Conservation (phyloP, 2,329 filamentous ascomycete species). For the Aspergillus ochraceoroseus region DNA sequence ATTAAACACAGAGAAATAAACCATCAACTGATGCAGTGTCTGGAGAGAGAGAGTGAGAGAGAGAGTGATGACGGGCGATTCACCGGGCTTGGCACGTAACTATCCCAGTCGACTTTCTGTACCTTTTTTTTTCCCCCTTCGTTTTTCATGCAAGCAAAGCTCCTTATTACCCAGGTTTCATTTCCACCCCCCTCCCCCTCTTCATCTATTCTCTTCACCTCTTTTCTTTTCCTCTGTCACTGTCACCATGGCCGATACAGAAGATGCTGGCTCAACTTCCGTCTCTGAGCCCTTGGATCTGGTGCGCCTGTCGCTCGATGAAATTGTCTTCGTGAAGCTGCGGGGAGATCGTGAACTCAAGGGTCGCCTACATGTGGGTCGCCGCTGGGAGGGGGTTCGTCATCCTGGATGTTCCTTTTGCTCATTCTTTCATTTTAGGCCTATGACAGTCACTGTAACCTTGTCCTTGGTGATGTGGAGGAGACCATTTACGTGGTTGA, state of each 20-base stretch:
- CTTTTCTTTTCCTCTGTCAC: not conserved
- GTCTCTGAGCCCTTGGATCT: slow-evolving; percentile 92
- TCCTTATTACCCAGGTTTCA: too few species aligned
- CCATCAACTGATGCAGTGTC: too few species aligned
- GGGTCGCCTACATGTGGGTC: slow-evolving; percentile 81
- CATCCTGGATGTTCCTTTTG: not conserved
- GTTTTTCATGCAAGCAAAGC: too few species aligned
- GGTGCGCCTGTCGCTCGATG: slow-evolving; percentile 88
- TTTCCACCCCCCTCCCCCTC: not conserved
- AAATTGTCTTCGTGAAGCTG: slow-evolving; percentile 95
- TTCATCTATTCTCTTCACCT: not conserved
- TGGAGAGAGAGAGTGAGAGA: too few species aligned
- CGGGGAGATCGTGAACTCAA: slow-evolving; percentile 93
- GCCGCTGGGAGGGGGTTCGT: too few species aligned
- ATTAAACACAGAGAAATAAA: too few species aligned
- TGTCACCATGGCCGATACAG: slow-evolving; percentile 70
- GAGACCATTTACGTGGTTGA: slow-evolving; percentile 95
- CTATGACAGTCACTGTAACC: slow-evolving; percentile 97
- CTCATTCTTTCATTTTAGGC: slow-evolving; percentile 54
- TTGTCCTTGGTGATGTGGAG: slow-evolving; percentile 92
- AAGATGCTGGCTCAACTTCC: slow-evolving; percentile 62
- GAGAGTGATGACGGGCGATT: too few species aligned
- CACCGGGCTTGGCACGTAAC: too few species aligned
- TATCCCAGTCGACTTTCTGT: too few species aligned
- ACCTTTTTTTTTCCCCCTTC: too few species aligned